Evolutionary conservation across 495 filamentous ascomycete genomes (phyloP), one percentile per base, ranked within the genome.

Genomic region (Pseudomonodictys pantanalensis): DNA sequence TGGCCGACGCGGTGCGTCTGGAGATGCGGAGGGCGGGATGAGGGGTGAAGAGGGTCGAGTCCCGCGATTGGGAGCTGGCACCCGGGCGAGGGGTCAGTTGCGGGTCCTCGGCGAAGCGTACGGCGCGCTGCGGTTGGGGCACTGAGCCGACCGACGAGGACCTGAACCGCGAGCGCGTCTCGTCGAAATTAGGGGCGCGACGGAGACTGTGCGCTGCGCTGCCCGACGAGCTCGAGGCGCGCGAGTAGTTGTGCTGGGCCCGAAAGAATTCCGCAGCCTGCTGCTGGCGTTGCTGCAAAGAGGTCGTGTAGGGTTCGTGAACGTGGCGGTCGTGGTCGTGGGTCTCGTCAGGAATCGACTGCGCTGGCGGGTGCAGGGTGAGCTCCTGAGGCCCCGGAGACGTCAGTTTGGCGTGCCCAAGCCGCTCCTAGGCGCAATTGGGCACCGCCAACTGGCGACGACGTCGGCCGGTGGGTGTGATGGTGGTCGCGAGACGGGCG

Each of bases 1-100:
- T 91, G 17, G 93, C 92, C 56, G 85, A 82, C 15, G 85, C 82
- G 28, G 86, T 88, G 43, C 83, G 78, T 18, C 78, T 76, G 8
- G 86, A 88, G 60, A 88, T 81, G 46, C 76, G 74, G 57, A 79
- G 80, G 8, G 78, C 79, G 52, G 81, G 75, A 56, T 73, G 77
- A 25, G 81, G 80, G 28, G 75, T 63, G 60, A 51, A 64, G 52
- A 28, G 33, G 56, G 53, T 62, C 64, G 44, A 48, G 43, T 50
- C 49, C 35, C 28, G 63, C 60, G 56, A 58, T 33, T 52, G 58
- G 39, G 57, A 49, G 35, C 22, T 18, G 17, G 45, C 38, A 62
- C 63, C 55, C 38, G 56, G 39, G 39, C 58, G 38, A 10, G 75
- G 51, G 72, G 69, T n/a, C 73, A 55, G 58, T 50, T 35, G 42